A percentile compares a stretch with the other conserved stretches of the same genome.
phyloP scores from a whole-genome alignment of 257 asterid genomes.

The Cynanchum wilfordii region DNA sequence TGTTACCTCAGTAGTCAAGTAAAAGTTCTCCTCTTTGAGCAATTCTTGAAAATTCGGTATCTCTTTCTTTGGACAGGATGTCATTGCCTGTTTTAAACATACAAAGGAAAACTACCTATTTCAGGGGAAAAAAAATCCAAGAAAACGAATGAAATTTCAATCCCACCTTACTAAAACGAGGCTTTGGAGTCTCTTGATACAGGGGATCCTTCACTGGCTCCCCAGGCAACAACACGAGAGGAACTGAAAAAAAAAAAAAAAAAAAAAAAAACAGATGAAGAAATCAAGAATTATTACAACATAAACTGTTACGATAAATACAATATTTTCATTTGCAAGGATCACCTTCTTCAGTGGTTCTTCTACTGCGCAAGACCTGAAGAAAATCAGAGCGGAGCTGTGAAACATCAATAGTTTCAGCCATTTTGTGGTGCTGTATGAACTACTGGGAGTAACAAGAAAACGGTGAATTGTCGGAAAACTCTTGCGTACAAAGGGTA shows the following conservation, averaged over 20 bases:
- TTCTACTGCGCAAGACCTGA: constrained; percentile 57
- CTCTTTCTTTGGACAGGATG: constrained; percentile 60
- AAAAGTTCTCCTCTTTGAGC: constrained; percentile 76
- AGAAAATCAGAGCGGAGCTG: constrained; percentile 56
- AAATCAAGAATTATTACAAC: neutral
- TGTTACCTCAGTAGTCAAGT: constrained; percentile 76
- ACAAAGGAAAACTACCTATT: neutral
- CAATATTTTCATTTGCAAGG: neutral
- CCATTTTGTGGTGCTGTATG: constrained; percentile 7
- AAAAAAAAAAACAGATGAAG: neutral
- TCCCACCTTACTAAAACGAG: constrained; percentile 61
- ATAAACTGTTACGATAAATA: neutral
- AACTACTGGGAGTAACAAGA: neutral
- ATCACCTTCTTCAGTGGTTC: constrained; percentile 49
- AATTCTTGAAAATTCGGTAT: constrained; percentile 59
- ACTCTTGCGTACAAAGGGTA: no score
- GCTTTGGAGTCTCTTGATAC: constrained; percentile 67
- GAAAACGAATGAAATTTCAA: constrained; percentile 1
- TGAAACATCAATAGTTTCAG: constrained; percentile 22
- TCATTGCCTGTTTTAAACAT: constrained; percentile 52
- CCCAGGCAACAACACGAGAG: constrained; percentile 56
- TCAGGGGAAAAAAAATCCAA: neutral
- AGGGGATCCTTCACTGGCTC: constrained; percentile 65
- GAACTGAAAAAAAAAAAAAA: constrained; percentile 31
- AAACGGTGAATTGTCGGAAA: no score